These are phyloP conservation scores for Pichia sp. DNA, from an alignment of 1,139 yeast genomes.

Conservation along the genomic window DNA sequence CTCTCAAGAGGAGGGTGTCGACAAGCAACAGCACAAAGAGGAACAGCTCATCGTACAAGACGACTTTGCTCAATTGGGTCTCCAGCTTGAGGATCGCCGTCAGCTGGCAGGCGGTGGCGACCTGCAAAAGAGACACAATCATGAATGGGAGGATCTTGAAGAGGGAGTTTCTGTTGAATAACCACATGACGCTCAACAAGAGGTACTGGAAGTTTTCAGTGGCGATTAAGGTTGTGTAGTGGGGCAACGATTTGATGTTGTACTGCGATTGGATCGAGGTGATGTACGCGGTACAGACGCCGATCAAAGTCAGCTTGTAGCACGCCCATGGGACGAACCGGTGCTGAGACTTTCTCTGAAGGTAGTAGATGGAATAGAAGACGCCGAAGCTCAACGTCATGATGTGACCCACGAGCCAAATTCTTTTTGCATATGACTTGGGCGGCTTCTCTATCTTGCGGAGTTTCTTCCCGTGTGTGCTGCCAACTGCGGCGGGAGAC, in stretches of 20 bases:
- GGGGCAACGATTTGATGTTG: slow-evolving; percentile 48
- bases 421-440: slow-evolving; percentile 35
- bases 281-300: slow-evolving; percentile 51
- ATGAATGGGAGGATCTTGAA: slow-evolving; percentile 61
- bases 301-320: slow-evolving; percentile 54
- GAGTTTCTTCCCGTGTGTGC: not conserved
- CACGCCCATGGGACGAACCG: slow-evolving; percentile 43
- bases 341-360: slow-evolving; percentile 40
- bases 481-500: not conserved
- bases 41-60: slow-evolving; percentile 59
- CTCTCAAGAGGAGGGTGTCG: slow-evolving; percentile 60
- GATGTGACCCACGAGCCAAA: slow-evolving; percentile 64
- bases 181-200: slow-evolving; percentile 53
- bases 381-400: slow-evolving; percentile 48
- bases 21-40: slow-evolving; percentile 48
- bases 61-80: slow-evolving; percentile 41
- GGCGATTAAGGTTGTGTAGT: slow-evolving; percentile 53
- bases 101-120: slow-evolving; percentile 41
- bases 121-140: slow-evolving; percentile 54
- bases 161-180: slow-evolving; percentile 58
- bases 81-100: slow-evolving; percentile 40
- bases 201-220: slow-evolving; percentile 68
- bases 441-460: slow-evolving; percentile 15
- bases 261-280: slow-evolving; percentile 56
- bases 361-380: slow-evolving; percentile 45